Percentiles rank a stretch among this genome's conserved stretches.
These are phyloP conservation scores for Thielaviopsis euricoi DNA, from an alignment of 2,329 filamentous ascomycete species.

Conservation along the genomic window DNA sequence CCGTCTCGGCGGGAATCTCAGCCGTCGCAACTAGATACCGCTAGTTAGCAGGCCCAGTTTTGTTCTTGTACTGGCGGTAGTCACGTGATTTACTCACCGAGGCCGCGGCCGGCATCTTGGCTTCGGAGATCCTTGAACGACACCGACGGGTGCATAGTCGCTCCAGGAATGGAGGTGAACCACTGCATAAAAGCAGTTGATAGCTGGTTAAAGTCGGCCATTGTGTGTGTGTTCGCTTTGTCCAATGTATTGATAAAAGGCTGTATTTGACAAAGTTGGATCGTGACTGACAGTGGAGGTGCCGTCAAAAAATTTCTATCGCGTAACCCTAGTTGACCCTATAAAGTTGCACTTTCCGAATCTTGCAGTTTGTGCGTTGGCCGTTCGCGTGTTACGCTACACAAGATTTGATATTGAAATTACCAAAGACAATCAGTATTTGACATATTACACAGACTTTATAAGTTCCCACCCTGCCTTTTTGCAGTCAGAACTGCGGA, in stretches of 20 bases:
- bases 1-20: constrained; percentile 57
- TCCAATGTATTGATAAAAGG: neutral
- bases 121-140: constrained; percentile 34
- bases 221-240: constrained; percentile 9
- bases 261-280: neutral
- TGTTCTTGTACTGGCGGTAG: neutral
- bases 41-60: neutral
- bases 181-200: constrained; percentile 33
- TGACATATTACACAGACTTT: neutral
- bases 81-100: constrained; percentile 24
- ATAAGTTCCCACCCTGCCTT: too few species aligned
- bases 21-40: constrained; percentile 43
- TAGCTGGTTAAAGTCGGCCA: constrained; percentile 26
- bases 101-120: constrained; percentile 37
- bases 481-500: neutral
- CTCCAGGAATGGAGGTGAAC: constrained; percentile 35
- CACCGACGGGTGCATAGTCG: constrained; percentile 36
- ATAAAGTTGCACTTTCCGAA: neutral
- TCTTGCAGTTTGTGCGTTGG: neutral
- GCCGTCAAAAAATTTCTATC: neutral
- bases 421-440: neutral
- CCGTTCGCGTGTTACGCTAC: too few species aligned
- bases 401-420: neutral
- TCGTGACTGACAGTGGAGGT: neutral
- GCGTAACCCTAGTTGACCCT: neutral